Evolutionary conservation across 352 stramenopile species (phyloP).

Genomic region (Thraustochytrium sp.): DNA sequence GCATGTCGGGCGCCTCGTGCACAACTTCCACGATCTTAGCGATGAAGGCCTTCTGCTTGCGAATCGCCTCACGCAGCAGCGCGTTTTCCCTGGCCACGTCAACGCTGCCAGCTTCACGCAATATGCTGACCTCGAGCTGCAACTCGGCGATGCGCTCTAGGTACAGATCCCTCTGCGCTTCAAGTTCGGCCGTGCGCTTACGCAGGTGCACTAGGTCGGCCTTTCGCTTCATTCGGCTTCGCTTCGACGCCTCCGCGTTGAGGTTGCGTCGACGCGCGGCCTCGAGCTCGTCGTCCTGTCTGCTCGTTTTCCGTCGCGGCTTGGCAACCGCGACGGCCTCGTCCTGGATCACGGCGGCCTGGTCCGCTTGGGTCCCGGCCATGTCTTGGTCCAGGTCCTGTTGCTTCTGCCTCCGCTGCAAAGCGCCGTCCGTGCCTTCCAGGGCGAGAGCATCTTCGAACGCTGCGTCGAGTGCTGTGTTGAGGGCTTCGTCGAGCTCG

Average conservation of each 20-base stretch:
- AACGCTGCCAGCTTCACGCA: neutral
- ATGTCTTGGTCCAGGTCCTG: no score
- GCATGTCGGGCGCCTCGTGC: neutral
- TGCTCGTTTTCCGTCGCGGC: no score
- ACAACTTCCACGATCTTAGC: neutral
- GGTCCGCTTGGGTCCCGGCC: no score
- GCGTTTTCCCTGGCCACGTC: conserved; percentile 26
- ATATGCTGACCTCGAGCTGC: neutral
- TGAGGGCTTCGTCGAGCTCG: no score
- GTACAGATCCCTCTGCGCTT: neutral
- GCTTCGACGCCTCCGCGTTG: neutral
- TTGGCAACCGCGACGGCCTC: no score
- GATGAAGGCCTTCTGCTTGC: conserved; percentile 14
- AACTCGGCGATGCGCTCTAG: neutral
- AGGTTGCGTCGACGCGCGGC: no score
- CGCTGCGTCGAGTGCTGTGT: no score
- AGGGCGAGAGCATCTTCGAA: no score
- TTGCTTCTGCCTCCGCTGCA: no score
- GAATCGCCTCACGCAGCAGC: conserved; percentile 12
- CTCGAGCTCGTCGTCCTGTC: no score
- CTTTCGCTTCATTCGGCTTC: neutral
- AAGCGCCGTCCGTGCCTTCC: no score
- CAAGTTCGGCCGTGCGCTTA: neutral
- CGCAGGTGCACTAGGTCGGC: neutral
- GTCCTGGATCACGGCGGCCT: no score